Evolutionary conservation across 169 alveolate species (phyloP), one percentile per base, ranked within the genome.

Genomic region (Besnoitia besnoiti): DNA sequence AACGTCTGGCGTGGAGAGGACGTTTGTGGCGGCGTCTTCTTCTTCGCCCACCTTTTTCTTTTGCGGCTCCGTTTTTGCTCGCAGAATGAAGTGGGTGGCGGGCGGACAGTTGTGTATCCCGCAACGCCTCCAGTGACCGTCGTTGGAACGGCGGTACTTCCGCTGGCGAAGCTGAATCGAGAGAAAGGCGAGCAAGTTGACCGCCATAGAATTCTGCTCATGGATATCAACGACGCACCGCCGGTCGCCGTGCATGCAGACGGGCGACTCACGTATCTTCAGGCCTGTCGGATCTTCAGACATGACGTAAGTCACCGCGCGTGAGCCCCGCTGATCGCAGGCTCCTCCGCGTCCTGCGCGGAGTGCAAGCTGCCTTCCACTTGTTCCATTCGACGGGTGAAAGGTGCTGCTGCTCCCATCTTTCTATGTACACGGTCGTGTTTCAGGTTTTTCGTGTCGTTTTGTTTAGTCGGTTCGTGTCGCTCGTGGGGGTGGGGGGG

Each of bases 231-330:
- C 46, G n/a, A 73, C 27, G 82, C 82, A 8, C 82, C 82, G 3
- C 47, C 82, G 44, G 82, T 73, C n/a, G 46, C 82, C 3, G 82
- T 73, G 24, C 82, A 73, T 16, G 14, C 82, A 1, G 46, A 73
- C 82, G 82, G 82, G n/a, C 16, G n/a, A 3, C n/a, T 73, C 39
- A 73, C 82, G 39, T 30, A 73, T 42, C n/a, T 73, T 1, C 82
- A 73, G 39, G 44, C 82, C 12, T 73, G 82, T 42, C 82, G 82
- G 82, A 39, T 73, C 82, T 73, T 73, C n/a, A 19, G 46, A 10
- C 82, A 73, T 42, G 82, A 73, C 44, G 82, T 73, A n/a, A 37
- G 82, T 51, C n/a, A n/a, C n/a, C n/a, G n/a, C n/a, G n/a, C n/a
- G n/a, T n/a, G n/a, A n/a, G n/a, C n/a, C n/a, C n/a, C n/a, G n/a